These are phyloP conservation scores for Candida corydali DNA, from an alignment of 805 yeast genomes.

Conservation along the genomic window DNA sequence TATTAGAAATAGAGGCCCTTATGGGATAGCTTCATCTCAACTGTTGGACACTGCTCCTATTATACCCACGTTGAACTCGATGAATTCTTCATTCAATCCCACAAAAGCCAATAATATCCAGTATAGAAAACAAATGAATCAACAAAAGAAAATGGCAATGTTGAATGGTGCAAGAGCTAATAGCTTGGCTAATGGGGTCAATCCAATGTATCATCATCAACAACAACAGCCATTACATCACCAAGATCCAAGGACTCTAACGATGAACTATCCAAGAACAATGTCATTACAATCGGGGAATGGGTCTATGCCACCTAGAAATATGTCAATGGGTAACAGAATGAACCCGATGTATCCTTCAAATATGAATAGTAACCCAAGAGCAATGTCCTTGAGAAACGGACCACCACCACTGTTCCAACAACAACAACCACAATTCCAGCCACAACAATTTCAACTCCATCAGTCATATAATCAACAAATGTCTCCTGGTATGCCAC, in stretches of 20 bases:
- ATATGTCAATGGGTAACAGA: slow-evolving; percentile 3
- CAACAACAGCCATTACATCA: slow-evolving; percentile 8
- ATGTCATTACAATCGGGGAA: slow-evolving; percentile 16
- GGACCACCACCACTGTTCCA: slow-evolving; percentile 7
- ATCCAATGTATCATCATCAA: slow-evolving; percentile 21
- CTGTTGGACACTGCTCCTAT: slow-evolving; percentile 62
- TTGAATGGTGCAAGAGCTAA: slow-evolving; percentile 44
- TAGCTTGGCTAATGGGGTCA: slow-evolving; percentile 33
- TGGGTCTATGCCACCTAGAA: slow-evolving; percentile 1
- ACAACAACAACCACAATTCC: slow-evolving; percentile 6
- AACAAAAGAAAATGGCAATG: slow-evolving; percentile 57
- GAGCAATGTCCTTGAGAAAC: slow-evolving; percentile 26
- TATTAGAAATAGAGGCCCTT: slow-evolving; percentile 62
- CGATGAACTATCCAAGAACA: slow-evolving; percentile 10
- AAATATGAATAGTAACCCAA: slow-evolving; percentile 14
- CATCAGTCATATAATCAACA: neutral
- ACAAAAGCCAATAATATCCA: slow-evolving; percentile 47
- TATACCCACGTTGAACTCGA: slow-evolving; percentile 51
- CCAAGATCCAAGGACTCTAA: slow-evolving; percentile 2
- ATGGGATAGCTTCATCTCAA: slow-evolving; percentile 39
- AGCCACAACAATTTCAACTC: slow-evolving; percentile 3
- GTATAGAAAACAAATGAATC: slow-evolving; percentile 67
- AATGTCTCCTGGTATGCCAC: neutral
- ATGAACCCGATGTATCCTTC: slow-evolving; percentile 1
- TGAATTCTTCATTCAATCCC: slow-evolving; percentile 11